Evolutionary conservation across 768 basidiomycete species (phyloP), one percentile per base, ranked within the genome.

Genomic region (Tricholoma sp.): DNA sequence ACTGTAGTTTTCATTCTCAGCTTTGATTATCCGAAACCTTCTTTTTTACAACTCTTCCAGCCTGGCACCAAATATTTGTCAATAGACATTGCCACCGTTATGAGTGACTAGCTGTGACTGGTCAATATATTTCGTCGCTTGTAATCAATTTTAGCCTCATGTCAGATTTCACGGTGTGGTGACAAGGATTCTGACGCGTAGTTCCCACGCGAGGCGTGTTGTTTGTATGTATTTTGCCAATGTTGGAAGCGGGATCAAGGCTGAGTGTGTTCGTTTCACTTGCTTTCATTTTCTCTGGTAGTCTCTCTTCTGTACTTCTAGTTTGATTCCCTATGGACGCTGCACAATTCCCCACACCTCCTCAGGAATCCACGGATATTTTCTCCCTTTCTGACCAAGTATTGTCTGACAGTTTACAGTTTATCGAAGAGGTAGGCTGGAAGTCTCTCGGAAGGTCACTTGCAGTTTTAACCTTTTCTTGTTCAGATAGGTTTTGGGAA

Each of bases 401-500:
- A 56, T 76, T 91, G 37, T 83, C 84, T 22, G 82, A 88, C 64
- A 81, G 81, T 47, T 78, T 91, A 45, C 81, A 85, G 57, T 92
- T 92, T 67, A 78, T 90, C 53, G 79, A 88, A 72, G 89, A 90
- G 79, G 88, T 84, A 61, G 75, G 66, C 55, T 51, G 50, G n/a
- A 50, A 50, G 61, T 51, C 35, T 47, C 37, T 62, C 52, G 45
- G 27, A 49, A 21, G 34, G 50, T 50, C 16, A 21, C 21, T 21
- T 49, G 29, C 41, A 21, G 56, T 54, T 56, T 60, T 27, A 5
- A 37, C 57, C 24, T 54, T 32, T 67, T 59, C 59, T 60, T 32
- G 18, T 57, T n/a, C 58, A 93, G 89, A 88, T 93, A 74, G 92
- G 92, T 31, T 91, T 82, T 67, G 92, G 93, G 43, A 94, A 94